Conservation (phyloP, 495 filamentous ascomycete genomes). For the Penicillium cosmopolitanum region DNA sequence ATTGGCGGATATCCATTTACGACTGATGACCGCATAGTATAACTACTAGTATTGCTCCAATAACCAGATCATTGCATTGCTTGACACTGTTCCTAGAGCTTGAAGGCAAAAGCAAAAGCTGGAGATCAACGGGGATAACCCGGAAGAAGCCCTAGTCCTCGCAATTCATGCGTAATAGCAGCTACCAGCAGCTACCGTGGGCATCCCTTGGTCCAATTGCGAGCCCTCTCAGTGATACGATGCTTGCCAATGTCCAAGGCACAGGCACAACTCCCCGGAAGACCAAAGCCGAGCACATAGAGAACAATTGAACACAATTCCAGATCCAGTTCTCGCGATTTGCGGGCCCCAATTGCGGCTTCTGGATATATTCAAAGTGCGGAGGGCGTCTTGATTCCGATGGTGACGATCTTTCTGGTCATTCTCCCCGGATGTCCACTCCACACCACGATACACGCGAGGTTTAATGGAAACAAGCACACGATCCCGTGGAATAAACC, state of each 20-base stretch:
- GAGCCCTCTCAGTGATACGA: too few relatives aligned
- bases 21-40: constrained; percentile 4
- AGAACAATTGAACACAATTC: constrained; percentile 12
- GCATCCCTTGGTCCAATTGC: not conserved
- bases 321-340: not conserved
- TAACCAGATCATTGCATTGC: not conserved
- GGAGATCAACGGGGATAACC: not conserved
- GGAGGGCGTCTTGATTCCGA: constrained; percentile 10
- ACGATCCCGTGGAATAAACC: not conserved
- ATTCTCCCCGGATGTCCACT: constrained; percentile 34
- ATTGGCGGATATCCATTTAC: not conserved
- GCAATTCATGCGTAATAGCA: constrained; percentile 3
- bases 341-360: constrained; percentile 26
- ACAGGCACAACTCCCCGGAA: constrained; percentile 1
- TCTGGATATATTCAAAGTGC: constrained; percentile 18
- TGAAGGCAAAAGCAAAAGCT: not conserved
- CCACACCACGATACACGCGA: constrained; percentile 24
- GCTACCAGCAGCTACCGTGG: not conserved
- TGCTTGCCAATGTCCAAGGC: too few relatives aligned
- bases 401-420: constrained; percentile 10
- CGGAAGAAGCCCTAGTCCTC: not conserved
- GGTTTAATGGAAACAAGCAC: constrained; percentile 16
- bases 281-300: constrained; percentile 9
- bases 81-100: not conserved
- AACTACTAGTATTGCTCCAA: not conserved